Base-by-base conservation (phyloP, 148 eudicot species). In the Fallopia convolvulus region DNA sequence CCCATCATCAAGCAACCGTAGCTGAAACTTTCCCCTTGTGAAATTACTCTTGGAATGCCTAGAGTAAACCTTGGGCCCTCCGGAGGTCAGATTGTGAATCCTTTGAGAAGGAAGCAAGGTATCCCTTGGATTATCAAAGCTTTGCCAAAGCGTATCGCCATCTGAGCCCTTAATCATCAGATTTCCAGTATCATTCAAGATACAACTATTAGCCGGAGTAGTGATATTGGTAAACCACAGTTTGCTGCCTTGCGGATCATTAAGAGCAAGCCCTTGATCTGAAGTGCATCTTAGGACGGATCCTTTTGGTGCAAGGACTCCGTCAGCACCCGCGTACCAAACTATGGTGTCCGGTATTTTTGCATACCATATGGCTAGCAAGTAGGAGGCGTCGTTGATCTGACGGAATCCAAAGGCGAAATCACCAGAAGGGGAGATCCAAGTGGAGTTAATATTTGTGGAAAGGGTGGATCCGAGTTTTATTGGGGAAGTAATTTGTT, bases 331-430 rank as follows among this genome's bases (percentile, higher is more conserved):
- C 17, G 84, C 89, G 71, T 83, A 79, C 91, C 91, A 90, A 3
- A 85, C 84, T 23, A 84, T 79, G 40, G 89, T 88, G 15, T 86
- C 85, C 0, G 90, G 89, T 17, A 86, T 86, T 32, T 85, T 85
- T 17, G 83, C 72, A 58, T 83, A 90, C 93, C 88, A 90, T 48
- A 88, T 86, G 74, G 88, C 81, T 4, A 84, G 88, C 76, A 86
- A 77, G 79, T 78, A 90, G 48, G 74, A 49, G 6, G 58, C 75
- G 33, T 75, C 61, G 6, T 71, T 17, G 40, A 82, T 23, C 53
- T 33, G 74, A 2, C 48, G 77, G 78, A 90, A 90, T 6, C 93
- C 91, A 8, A 90, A 88, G 50, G 87, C 86, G 48, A 90, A 90
- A 75, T 90, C 89, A 8, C 83, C 83, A 0, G 85, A 84, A 60